These are phyloP conservation scores for Pseudonitzschia multistriata DNA, from an alignment of 108 stramenopile species.

Conservation along the genomic window DNA sequence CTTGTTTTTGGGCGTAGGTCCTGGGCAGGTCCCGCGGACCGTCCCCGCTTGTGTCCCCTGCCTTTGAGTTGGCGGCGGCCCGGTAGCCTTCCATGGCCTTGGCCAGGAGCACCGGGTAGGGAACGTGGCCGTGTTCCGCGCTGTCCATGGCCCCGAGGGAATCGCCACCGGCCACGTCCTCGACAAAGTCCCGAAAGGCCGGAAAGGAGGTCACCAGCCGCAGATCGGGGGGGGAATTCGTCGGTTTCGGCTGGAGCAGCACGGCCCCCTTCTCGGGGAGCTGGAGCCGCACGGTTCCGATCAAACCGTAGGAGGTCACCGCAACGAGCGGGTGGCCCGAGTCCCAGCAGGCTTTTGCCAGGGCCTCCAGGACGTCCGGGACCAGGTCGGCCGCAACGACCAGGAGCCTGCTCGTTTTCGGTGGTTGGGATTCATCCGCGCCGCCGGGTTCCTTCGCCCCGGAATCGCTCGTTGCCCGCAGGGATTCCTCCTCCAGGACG, in stretches of 20 bases:
- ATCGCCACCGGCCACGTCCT: constrained; percentile 36
- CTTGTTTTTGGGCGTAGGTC: constrained; percentile 78
- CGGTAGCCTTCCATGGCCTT: constrained; percentile 56
- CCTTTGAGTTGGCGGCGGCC: constrained; percentile 4
- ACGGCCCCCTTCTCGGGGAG: constrained; percentile 39
- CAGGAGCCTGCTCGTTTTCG: constrained; percentile 46
- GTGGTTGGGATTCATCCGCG: neutral
- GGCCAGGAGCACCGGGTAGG: constrained; percentile 79
- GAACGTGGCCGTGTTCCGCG: constrained; percentile 79
- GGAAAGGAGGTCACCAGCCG: constrained; percentile 59
- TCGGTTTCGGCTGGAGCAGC: constrained; percentile 77
- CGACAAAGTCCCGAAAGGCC: constrained; percentile 38
- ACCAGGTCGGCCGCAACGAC: constrained; percentile 86
- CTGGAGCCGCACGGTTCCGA: constrained; percentile 85
- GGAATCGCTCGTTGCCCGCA: neutral
- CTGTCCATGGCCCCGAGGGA: constrained; percentile 38
- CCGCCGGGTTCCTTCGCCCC: neutral
- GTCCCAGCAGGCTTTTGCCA: constrained; percentile 58
- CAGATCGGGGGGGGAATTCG: constrained; percentile 68
- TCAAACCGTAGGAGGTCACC: constrained; percentile 83
- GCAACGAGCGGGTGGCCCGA: constrained; percentile 65
- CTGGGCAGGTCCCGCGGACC: constrained; percentile 33
- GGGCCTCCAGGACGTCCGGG: constrained; percentile 43
- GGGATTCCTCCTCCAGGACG: neutral
- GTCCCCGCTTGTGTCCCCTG: neutral